phyloP scores from a whole-genome alignment of 768 basidiomycete genomes.

The Tubosaeta brunneosetosa region DNA sequence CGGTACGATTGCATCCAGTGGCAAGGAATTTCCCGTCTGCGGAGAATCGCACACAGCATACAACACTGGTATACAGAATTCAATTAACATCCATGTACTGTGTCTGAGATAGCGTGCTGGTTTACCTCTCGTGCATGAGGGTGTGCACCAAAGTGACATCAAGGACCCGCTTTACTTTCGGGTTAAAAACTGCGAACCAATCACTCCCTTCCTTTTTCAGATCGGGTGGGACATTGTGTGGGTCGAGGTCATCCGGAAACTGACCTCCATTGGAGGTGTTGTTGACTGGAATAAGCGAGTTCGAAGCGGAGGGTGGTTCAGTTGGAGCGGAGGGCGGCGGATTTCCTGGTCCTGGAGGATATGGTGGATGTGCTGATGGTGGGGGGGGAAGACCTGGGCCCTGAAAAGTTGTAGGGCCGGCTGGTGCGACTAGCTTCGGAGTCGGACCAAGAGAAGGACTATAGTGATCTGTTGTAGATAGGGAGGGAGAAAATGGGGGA shows the following conservation, averaged over 20 bases:
- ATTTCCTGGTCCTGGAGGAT: constrained; percentile 30
- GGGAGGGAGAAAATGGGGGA: constrained; percentile 20
- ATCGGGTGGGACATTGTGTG: constrained; percentile 31
- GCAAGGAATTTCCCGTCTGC: constrained; percentile 91
- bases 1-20: constrained; percentile 93
- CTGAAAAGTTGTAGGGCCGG: constrained; percentile 30
- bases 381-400: constrained; percentile 35
- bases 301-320: constrained; percentile 23
- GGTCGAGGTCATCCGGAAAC: constrained; percentile 34
- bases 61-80: constrained; percentile 44
- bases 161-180: constrained; percentile 69
- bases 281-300: constrained; percentile 23
- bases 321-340: constrained; percentile 28
- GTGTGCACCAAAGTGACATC: constrained; percentile 83
- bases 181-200: constrained; percentile 89
- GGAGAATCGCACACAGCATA: constrained; percentile 91
- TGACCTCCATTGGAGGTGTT: constrained; percentile 27
- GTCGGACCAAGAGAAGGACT: constrained; percentile 35
- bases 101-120: constrained; percentile 4
- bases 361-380: constrained; percentile 29
- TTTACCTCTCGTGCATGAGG: constrained; percentile 85
- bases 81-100: constrained; percentile 4
- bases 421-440: constrained; percentile 32
- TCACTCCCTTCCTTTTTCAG: constrained; percentile 65
- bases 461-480: constrained; percentile 31